Evolutionary conservation across 345 rosid genomes (phyloP), one percentile per base, ranked within the genome.

Genomic region (Geranium rotundifolium): DNA sequence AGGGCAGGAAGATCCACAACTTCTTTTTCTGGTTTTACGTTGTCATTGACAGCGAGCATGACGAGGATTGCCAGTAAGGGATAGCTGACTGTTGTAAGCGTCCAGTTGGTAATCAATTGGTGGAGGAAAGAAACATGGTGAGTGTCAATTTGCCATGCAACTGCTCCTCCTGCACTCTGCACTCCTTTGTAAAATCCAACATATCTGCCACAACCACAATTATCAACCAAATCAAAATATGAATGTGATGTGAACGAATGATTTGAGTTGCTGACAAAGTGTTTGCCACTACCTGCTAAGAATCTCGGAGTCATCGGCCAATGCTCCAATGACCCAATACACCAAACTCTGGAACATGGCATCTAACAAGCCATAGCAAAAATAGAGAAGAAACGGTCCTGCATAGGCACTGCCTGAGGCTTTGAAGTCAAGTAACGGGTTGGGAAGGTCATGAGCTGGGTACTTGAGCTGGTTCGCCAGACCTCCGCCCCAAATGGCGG

Each of bases 141-240:
- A 1, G 83, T 62, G 64, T 92, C 98, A 6, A 92, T 71, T 76
- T 92, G 98, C 98, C 98, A 92, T 16, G 98, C 98, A 13, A 89
- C 83, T 1, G 95, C 98, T 17, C 85, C 96, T 46, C 98, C 97
- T 39, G 97, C 98, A 54, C 97, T 92, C 54, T 92, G 98, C 68
- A 92, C 87, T 57, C 98, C 95, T 69, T 92, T 92, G 64, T 92
- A 89, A 67, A 89, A 92, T 18, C 98, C 98, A 57, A 81, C 85
- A 30, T 89, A 89, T 56, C 98, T 85, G 79, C 27, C 1, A 23
- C 27, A 23, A 23, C 27, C 27, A 1, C 27, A 1, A 23, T 23
- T 23, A 23, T 23, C 27, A 23, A 23, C 2, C 27, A 23, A 23
- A 23, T 23, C 27, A 23, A 23, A 23, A 23, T 23, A 23, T 0